Evolutionary conservation across 75 land plant genomes (phyloP), one percentile per base, ranked within the genome.

Genomic region (Selaginella moellendorffii): DNA sequence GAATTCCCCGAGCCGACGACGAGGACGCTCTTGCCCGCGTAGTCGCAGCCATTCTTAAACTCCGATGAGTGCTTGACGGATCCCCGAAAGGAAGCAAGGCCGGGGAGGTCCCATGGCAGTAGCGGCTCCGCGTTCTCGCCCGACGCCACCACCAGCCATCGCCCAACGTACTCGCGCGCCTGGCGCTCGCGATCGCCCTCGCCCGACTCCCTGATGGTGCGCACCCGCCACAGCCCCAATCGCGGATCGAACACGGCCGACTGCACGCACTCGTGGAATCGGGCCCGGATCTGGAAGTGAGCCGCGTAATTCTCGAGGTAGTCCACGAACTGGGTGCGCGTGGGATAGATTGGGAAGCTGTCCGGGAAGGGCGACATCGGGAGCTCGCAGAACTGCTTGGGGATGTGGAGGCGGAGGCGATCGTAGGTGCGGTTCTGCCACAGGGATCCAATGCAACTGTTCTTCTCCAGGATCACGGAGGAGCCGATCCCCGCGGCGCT

Each of bases 41-140:
- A 84, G 51, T 52, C 62, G 0, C 46, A 76, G 0, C 87, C 96
- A 8, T 69, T 70, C 58, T 77, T 78, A 67, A 81, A 90, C 0
- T 23, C 25, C 54, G 81, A 65, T 0, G 81, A 66, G 29, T 90
- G 96, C 30, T 75, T 29, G 0, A 82, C 14, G 0, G 54, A 60
- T 54, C 96, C 91, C 0, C 19, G 5, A 51, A 86, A 90, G n/a
- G 20, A 26, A 22, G 61, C 62, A 28, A 74, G 1, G 17, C 87
- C 87, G 0, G 29, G 29, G 17, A 86, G 64, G 1, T 76, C 66
- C 10, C 10, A 5, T 0, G 96, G 96, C 60, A 78, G 20, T 2
- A 68, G 58, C 5, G 87, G 75, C 68, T 83, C 83, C 0, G 90
- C 85, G 56, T 90, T 90, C 71, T 90, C 96, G 2, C 96, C 96